Percentiles rank a stretch among this genome's conserved stretches.
These are phyloP conservation scores for Monosporascus sp. DNA, from an alignment of 2,329 filamentous ascomycete genomes.

Conservation along the genomic window DNA sequence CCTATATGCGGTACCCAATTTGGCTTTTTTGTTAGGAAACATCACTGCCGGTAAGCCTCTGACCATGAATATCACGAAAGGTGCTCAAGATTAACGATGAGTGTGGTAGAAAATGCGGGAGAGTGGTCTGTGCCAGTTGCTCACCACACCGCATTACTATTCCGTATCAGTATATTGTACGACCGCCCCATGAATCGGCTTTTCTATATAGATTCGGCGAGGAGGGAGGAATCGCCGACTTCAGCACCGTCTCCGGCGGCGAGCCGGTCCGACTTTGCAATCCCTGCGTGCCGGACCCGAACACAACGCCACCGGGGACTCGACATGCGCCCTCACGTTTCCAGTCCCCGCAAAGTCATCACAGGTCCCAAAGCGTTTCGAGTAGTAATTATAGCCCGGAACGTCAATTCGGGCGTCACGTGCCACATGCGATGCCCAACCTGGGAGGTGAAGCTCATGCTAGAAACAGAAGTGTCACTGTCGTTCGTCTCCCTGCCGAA, in stretches of 20 bases:
- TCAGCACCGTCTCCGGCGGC: constrained; percentile 45
- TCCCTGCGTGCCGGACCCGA: constrained; percentile 58
- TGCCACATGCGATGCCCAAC: constrained; percentile 17
- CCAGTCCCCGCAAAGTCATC: constrained; percentile 34
- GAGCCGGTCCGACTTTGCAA: constrained; percentile 58
- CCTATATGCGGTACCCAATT: constrained; percentile 80
- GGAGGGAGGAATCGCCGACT: constrained; percentile 37
- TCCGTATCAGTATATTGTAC: constrained; percentile 87
- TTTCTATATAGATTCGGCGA: constrained; percentile 28
- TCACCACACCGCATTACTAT: constrained; percentile 95
- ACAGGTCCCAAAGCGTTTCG: constrained; percentile 42
- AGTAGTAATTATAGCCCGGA: constrained; percentile 25
- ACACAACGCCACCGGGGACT: constrained; percentile 50
- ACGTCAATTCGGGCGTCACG: constrained; percentile 7
- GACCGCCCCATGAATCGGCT: constrained; percentile 51
- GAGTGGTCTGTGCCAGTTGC: constrained; percentile 84
- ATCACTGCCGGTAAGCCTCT: constrained; percentile 73
- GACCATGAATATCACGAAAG: neutral
- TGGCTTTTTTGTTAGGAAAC: constrained; percentile 80
- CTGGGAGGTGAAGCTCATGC: constrained; percentile 31
- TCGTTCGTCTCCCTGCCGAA: constrained; percentile 35
- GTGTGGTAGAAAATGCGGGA: constrained; percentile 70
- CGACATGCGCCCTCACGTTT: constrained; percentile 29
- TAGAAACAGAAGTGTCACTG: constrained; percentile 44
- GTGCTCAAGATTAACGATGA: constrained; percentile 2